Evolutionary conservation across 805 yeast genomes (phyloP).

Genomic region (Debaryomyces castellii): DNA sequence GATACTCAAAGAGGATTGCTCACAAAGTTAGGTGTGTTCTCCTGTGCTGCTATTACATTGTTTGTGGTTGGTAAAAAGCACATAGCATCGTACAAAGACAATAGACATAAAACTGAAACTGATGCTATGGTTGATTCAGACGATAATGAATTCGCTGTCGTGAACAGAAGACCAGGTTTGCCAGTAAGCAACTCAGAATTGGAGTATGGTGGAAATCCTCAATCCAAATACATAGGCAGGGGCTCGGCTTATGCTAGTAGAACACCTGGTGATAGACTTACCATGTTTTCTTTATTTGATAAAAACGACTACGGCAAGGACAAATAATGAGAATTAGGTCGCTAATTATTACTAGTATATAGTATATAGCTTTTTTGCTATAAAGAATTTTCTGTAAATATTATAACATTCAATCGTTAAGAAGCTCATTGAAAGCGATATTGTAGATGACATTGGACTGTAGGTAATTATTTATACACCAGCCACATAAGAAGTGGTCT

Average conservation of each 20-base stretch:
- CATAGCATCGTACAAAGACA: conserved; percentile 32
- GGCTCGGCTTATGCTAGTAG: conserved; percentile 61
- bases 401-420: conserved; percentile 2
- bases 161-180: conserved; percentile 54
- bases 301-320: conserved; percentile 7
- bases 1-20: conserved; percentile 39
- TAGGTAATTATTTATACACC: conserved; percentile 40
- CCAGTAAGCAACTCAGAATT: conserved; percentile 38
- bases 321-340: neutral
- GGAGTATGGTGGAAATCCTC: conserved; percentile 41
- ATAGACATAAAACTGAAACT: conserved; percentile 33
- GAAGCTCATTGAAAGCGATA: conserved; percentile 38
- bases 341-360: neutral
- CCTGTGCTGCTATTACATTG: conserved; percentile 29
- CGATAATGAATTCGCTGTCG: conserved; percentile 25
- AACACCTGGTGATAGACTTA: conserved; percentile 53
- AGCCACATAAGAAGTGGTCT: conserved; percentile 44
- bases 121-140: conserved; percentile 35
- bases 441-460: conserved; percentile 39
- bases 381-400: neutral
- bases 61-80: conserved; percentile 35
- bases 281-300: conserved; percentile 27
- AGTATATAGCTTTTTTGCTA: neutral
- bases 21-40: conserved; percentile 32
- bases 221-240: conserved; percentile 67